Base-by-base conservation (phyloP, 192 early-diverging fungal species). In the Gryganskiella cystojenkinii region DNA sequence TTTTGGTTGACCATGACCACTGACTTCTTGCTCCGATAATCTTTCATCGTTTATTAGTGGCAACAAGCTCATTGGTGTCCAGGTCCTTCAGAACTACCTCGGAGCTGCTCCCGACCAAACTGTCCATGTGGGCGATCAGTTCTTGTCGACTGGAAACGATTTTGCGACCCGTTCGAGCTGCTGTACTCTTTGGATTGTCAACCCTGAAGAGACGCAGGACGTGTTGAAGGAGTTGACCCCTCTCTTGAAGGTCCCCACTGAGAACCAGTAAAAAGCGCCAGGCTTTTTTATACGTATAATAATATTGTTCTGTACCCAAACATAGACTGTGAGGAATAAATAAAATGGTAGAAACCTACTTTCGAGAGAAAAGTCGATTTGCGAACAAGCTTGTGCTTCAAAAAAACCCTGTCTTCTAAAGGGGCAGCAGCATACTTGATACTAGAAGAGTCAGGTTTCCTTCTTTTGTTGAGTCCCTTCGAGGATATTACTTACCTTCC, bases 61-160 rank as follows among this genome's bases (percentile, higher is more conserved):
- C 30, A 97, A 95, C 85, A 97, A 97, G 80, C 82, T 96, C 14
- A 95, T 97, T 61, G 95, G 95, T 67, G 95, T 97, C 4, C 84
- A 89, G 57, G 89, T 97, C 15, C 75, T 97, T 57, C 92, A 90
- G 71, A 71, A 86, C 4, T 85, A 86, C 53, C 82, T 96, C 2
- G 85, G 84, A 8, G 82, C 89, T 31, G 71, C 71, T 4, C 83
- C 90, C 5, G 69, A 72, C 14, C 84, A 87, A 25, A 94, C 93
- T 0, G 72, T 97, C 56, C 95, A 97, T 61, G 92, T 96, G 27
- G 95, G 94, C 40, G 95, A 97, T 80, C 95, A 94, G 88, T 97
- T 97, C 60, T 67, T 97, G 68, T 92, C 91, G 3, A 97, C 95
- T 3, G 95, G 95, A 43, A 97, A 97, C 73, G 95, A 97, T 81